Base-by-base conservation (phyloP, 2,329 filamentous ascomycete species). In the Ascochyta viciae-villosae region DNA sequence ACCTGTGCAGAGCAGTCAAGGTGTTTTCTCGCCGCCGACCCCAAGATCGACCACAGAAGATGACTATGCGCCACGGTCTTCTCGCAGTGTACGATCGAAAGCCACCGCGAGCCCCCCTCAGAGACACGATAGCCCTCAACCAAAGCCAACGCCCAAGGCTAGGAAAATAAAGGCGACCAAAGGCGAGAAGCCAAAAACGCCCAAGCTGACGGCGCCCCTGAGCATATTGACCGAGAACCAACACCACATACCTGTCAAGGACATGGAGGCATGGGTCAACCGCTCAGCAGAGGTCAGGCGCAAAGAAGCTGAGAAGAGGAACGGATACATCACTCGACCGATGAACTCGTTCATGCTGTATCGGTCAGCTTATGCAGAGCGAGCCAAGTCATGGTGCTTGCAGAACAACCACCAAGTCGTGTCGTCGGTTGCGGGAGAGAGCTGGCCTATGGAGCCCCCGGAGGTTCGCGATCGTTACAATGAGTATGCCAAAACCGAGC, bases 321-420 rank as follows among this genome's bases (percentile, higher is more conserved):
- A 87, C 33, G 90, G 90, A 24, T 92, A 93, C 73, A 85, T 98
- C 64, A 92, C 94, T 68, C 85, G 95, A 27, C 93, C 95, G 3
- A 96, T 97, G 89, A 99, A 99, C 75, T 94, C 91, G 0, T 99
- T 98, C 80, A 96, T 99, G 89, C 82, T 99, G 46, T 99, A 99
- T 75, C 89, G 95, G 38, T 96, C 95, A 63, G 91, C 92, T 6
- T 97, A 91, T 72, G 91, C 96, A 57, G 90, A 95, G 59, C 84
- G 92, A 29, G 91, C 91, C 56, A 96, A 96, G 76, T 82, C 85
- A 47, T 91, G 88, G 82, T 91, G 90, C 66, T 81, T 86, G 13
- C 87, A 95, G 67, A 94, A 95, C 75, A 97, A 98, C 77, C 94
- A 99, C 74, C 94, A 99, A 74, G 81, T 95, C 33, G 90, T 98